Evolutionary conservation across 768 basidiomycete genomes (phyloP).

Genomic region (Amanita thiersii): DNA sequence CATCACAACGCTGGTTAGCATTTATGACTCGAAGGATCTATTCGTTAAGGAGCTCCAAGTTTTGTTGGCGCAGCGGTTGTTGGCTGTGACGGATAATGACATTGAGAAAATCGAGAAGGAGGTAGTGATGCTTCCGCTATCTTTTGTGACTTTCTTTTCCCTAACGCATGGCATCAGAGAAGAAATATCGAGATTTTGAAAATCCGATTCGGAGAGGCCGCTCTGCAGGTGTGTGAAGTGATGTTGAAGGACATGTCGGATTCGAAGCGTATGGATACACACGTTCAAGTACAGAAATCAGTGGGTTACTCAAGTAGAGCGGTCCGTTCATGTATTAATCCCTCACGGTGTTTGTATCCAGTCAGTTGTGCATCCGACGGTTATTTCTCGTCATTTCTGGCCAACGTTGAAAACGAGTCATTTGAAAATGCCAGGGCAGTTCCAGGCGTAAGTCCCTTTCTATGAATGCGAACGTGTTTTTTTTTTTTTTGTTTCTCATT

Average conservation of each 20-base stretch:
- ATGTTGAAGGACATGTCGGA: constrained; percentile 98
- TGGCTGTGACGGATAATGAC: constrained; percentile 74
- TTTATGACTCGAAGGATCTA: constrained; percentile 94
- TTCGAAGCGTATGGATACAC: constrained; percentile 83
- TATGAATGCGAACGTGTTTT: background rate
- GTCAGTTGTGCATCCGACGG: constrained; percentile 77
- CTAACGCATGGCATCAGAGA: constrained; percentile 40
- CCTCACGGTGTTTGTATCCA: constrained; percentile 17
- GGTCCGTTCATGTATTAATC: background rate
- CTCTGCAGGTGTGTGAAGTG: constrained; percentile 93
- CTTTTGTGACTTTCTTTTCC: background rate
- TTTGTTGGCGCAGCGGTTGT: constrained; percentile 77
- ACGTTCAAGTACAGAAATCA: constrained; percentile 65
- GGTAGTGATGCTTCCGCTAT: constrained; percentile 21
- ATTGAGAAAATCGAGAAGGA: constrained; percentile 71
- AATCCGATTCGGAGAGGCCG: constrained; percentile 89
- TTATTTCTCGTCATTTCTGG: constrained; percentile 96
- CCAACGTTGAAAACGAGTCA: constrained; percentile 70
- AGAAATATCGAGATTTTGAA: constrained; percentile 92
- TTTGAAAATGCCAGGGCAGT: constrained; percentile 79
- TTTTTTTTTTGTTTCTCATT: constrained; percentile 2
- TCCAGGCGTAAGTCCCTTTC: constrained; percentile 50
- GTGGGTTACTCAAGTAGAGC: constrained; percentile 30
- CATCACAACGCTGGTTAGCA: constrained; percentile 92
- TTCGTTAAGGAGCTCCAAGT: constrained; percentile 96